These are phyloP conservation scores for Moesziomyces antarcticus DNA, from an alignment of 1,284 basidiomycete genomes.

Conservation along the genomic window DNA sequence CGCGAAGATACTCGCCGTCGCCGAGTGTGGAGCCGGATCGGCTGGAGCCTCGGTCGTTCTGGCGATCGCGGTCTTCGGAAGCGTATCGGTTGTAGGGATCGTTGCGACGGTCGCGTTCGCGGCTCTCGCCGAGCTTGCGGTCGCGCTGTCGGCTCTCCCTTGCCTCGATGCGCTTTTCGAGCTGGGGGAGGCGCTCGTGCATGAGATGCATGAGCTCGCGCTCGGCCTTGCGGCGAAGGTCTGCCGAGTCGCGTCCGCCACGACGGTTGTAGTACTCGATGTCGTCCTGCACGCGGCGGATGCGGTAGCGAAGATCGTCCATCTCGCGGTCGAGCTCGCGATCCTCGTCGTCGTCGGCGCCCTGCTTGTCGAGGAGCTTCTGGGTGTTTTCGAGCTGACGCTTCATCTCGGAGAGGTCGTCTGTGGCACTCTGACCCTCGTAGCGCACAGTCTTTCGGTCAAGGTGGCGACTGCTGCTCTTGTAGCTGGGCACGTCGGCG, in stretches of 20 bases:
- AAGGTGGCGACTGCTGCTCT: slow-evolving; percentile 86
- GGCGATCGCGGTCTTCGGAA: slow-evolving; percentile 40
- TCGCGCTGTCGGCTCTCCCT: slow-evolving; percentile 82
- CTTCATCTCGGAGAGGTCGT: slow-evolving; percentile 86
- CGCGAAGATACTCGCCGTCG: slow-evolving; percentile 56
- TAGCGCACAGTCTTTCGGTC: slow-evolving; percentile 86
- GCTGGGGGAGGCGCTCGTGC: slow-evolving; percentile 90
- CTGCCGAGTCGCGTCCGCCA: slow-evolving; percentile 78
- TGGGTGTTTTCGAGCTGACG: slow-evolving; percentile 84
- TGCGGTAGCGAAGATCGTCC: slow-evolving; percentile 85
- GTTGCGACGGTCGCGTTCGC: slow-evolving; percentile 87
- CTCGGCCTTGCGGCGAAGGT: slow-evolving; percentile 86
- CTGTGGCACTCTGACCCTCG: slow-evolving; percentile 74
- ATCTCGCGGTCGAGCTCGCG: slow-evolving; percentile 82
- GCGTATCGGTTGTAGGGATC: slow-evolving; percentile 70
- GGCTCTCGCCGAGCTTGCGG: slow-evolving; percentile 68
- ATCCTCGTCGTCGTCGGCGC: slow-evolving; percentile 81
- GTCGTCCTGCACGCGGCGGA: slow-evolving; percentile 90
- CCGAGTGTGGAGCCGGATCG: slow-evolving; percentile 27
- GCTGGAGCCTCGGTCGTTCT: slow-evolving; percentile 23
- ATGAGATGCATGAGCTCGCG: slow-evolving; percentile 85
- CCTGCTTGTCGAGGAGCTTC: slow-evolving; percentile 81
- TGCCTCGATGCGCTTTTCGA: slow-evolving; percentile 85
- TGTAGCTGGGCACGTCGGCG: slow-evolving; percentile 74
- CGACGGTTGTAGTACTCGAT: slow-evolving; percentile 85